phyloP scores from a whole-genome alignment of 2,329 filamentous ascomycete genomes.

The Zelopaecilomyces penicillatus region DNA sequence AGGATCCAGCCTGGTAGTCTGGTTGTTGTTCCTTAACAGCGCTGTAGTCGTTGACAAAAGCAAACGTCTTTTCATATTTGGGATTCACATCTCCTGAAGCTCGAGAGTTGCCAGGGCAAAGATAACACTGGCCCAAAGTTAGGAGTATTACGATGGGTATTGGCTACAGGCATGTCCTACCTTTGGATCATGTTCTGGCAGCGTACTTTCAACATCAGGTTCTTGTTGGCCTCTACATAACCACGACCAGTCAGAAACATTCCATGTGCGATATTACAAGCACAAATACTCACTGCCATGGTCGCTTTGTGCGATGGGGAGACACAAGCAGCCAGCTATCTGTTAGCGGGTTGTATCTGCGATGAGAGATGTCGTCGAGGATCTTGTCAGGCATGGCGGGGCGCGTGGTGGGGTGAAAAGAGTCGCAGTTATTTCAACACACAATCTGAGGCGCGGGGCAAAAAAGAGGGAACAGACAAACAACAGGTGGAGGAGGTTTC shows the following conservation, averaged over 20 bases:
- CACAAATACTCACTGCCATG: slow-evolving; percentile 76
- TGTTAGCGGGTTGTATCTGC: slow-evolving; percentile 85
- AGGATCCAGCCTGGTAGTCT: slow-evolving; percentile 50
- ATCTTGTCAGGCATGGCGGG: slow-evolving; percentile 61
- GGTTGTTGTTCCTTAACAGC: slow-evolving; percentile 91
- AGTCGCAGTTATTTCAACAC: too few relatives aligned
- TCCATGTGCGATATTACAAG: background rate
- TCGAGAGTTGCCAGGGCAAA: slow-evolving; percentile 85
- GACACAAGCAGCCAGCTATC: slow-evolving; percentile 92
- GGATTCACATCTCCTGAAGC: slow-evolving; percentile 84
- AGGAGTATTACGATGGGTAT: background rate
- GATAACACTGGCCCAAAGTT: slow-evolving; percentile 59
- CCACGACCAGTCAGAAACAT: background rate
- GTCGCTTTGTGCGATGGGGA: slow-evolving; percentile 90
- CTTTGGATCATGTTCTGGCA: slow-evolving; percentile 75
- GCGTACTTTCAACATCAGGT: slow-evolving; percentile 53
- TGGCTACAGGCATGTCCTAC: slow-evolving; percentile 27
- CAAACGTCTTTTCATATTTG: slow-evolving; percentile 76
- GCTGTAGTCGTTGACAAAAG: slow-evolving; percentile 96
- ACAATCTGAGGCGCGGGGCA: too few relatives aligned
- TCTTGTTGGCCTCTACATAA: slow-evolving; percentile 65
- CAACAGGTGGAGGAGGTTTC: too few relatives aligned
- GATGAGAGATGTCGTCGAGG: slow-evolving; percentile 92
- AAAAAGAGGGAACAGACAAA: too few relatives aligned
- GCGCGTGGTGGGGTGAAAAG: too few relatives aligned